Base-by-base conservation (phyloP, 108 stramenopile genomes). In the Nitzschia sp. region DNA sequence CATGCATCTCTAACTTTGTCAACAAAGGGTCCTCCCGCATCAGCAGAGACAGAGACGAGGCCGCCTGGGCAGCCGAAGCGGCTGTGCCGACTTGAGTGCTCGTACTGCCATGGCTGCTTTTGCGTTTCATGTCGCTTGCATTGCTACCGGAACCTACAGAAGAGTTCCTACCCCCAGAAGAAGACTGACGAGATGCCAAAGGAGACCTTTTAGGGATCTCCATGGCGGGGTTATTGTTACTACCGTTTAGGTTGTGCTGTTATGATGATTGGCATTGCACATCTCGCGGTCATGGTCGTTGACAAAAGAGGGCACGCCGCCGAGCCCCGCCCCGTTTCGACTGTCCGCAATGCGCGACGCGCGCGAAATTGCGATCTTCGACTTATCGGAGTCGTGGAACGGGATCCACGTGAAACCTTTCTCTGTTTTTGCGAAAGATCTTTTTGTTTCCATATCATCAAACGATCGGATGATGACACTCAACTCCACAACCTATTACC, bases 21-120 rank as follows among this genome's bases (percentile, higher is more conserved):
- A 92, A 62, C 45, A 92, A 60, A 5, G 74, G 85, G 76, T 92
- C 91, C 63, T 92, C 91, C 23, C 79, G 80, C 54, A 89, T 61
- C 60, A 92, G 74, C 59, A 92, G 71, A 32, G 76, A 54, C 54
- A 92, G 75, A 5, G 87, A 84, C 34, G 76, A 42, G 9, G 88
- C 81, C 19, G 91, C 91, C 36, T 79, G 70, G 17, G 82, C 72
- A 31, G 72, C 73, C 28, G 62, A 59, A 8, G 30, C 64, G 5
- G 66, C 21, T n/a, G 34, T 13, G 38, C 13, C 13, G 38, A 13
- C 9, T 9, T 42, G 6, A 13, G 9, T 42, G 6, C 38, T 13
- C 38, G 38, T 42, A 13, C 9, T 42, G 38, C 38, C 38, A 42
- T 42, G 6, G 38, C 9, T 42, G 6, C 13, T 42, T 6, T 42